A percentile compares a stretch with the other conserved stretches of the same genome.
Conservation (phyloP, 441 rosid species). For the Macaranga tanarius region DNA sequence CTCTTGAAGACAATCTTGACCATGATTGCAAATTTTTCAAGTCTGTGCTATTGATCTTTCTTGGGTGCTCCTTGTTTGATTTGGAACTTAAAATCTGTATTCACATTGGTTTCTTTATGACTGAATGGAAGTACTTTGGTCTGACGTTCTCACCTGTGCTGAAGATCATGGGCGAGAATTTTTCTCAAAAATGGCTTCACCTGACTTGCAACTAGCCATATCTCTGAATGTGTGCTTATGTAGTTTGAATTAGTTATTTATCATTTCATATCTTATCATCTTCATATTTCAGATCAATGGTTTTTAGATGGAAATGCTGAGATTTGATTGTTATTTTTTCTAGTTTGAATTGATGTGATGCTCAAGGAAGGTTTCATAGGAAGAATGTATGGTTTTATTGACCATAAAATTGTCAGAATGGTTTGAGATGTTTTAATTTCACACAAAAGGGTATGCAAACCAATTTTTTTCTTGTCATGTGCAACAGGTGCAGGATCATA, state of each 20-base stretch:
- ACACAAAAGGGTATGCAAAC: not conserved
- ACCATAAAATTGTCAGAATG: not conserved
- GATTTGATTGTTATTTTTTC: not conserved
- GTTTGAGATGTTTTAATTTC: not conserved
- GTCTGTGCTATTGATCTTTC: not conserved
- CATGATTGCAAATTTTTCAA: not conserved
- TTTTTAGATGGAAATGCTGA: not conserved
- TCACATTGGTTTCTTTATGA: too few relatives aligned
- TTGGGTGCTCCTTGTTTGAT: not conserved
- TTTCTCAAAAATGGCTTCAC: not conserved
- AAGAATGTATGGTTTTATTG: not conserved
- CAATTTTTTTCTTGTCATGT: constrained; percentile 11
- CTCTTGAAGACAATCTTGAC: not conserved
- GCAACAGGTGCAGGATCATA: constrained; percentile 59
- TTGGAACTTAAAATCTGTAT: too few relatives aligned
- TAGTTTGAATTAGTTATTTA: not conserved
- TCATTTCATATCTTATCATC: not conserved
- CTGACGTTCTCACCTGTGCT: not conserved
- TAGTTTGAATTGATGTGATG: constrained; percentile 1
- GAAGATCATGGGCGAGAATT: not conserved
- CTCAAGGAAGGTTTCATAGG: constrained; percentile 4
- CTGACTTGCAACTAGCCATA: not conserved
- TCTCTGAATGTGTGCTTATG: not conserved
- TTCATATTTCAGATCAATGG: not conserved
- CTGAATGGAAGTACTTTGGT: not conserved